Conservation (phyloP, 164 flowering plant genomes). For the Houttuynia cordata region DNA sequence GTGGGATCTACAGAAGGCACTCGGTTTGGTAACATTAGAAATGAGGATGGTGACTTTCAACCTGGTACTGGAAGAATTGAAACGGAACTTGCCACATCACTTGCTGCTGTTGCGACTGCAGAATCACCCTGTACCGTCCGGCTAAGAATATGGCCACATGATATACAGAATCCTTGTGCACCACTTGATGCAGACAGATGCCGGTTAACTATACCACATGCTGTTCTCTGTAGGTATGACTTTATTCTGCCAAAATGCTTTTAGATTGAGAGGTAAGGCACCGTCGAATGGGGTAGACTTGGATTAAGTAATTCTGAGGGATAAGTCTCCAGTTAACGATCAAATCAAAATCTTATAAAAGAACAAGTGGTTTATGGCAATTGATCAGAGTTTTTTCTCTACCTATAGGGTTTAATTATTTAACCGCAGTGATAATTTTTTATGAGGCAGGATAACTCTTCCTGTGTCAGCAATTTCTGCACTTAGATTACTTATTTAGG, state of each 20-base stretch:
- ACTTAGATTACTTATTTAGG: too few relatives aligned
- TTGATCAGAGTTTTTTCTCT: too few relatives aligned
- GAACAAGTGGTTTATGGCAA: too few relatives aligned
- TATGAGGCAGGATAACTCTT: too few relatives aligned
- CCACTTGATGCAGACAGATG: conserved; percentile 57
- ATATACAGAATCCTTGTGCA: conserved; percentile 69
- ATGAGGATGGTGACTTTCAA: conserved; percentile 39
- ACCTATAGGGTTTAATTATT: too few relatives aligned
- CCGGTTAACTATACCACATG: conserved; percentile 80
- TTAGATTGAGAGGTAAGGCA: neutral
- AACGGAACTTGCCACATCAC: conserved; percentile 65
- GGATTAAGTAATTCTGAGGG: neutral
- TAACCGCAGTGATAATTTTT: too few relatives aligned
- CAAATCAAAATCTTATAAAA: too few relatives aligned
- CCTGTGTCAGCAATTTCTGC: too few relatives aligned
- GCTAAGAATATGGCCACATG: conserved; percentile 85
- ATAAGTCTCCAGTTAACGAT: neutral
- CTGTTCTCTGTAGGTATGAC: conserved; percentile 92
- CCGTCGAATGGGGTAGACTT: neutral
- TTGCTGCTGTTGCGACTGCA: conserved; percentile 81
- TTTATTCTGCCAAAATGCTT: neutral
- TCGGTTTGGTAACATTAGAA: conserved; percentile 14
- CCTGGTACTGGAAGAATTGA: conserved; percentile 46
- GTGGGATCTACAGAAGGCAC: conserved; percentile 31
- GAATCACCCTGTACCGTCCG: conserved; percentile 96